Base-by-base conservation (phyloP, 768 basidiomycete species). In the Tricholoma hemisulphureum region DNA sequence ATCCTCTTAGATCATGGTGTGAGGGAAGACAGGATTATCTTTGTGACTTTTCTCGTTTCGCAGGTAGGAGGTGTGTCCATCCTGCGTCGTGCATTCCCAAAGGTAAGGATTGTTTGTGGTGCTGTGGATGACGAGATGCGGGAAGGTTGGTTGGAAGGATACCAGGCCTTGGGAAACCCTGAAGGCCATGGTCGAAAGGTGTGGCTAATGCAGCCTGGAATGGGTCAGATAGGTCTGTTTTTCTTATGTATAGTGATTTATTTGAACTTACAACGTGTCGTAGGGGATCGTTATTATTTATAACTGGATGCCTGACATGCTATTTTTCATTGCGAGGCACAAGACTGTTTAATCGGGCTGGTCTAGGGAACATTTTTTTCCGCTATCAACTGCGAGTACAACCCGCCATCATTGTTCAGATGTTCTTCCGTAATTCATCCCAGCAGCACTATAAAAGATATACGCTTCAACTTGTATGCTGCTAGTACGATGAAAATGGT, bases 1-100 rank as follows among this genome's bases (percentile, higher is more conserved):
- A 83, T 96, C 10, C 76, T 98, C 9, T 80, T 98, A 16, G 96
- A 99, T 68, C 96, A 99, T 63, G 94, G 96, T 11, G 87, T 96
- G 16, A 82, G 71, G 55, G 84, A 94, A 70, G 85, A 89, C 58
- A 86, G 83, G 64, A 95, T 97, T 62, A 85, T 97, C 56, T 95
- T 95, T 66, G 84, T 95, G 13, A 88, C 93, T 0, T 93, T 96
- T 74, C 79, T 98, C 8, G 88, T 96, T 49, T 89, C 94, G 6
- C 81, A 85, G n/a, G 80, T 77, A 14, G 94, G 95, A 16, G 91
- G 94, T 10, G 69, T 97, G 18, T 81, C 83, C 2, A 83, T 91
- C 1, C 78, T 98, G 20, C 85, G 86, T 58, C 79, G 80, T 14
- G 93, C 93, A 8, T 99, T 98, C 73, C 95, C 96, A 2, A 67